Base-by-base conservation (phyloP, 2,329 filamentous ascomycete species). In the Dactylellina haptotyla region DNA sequence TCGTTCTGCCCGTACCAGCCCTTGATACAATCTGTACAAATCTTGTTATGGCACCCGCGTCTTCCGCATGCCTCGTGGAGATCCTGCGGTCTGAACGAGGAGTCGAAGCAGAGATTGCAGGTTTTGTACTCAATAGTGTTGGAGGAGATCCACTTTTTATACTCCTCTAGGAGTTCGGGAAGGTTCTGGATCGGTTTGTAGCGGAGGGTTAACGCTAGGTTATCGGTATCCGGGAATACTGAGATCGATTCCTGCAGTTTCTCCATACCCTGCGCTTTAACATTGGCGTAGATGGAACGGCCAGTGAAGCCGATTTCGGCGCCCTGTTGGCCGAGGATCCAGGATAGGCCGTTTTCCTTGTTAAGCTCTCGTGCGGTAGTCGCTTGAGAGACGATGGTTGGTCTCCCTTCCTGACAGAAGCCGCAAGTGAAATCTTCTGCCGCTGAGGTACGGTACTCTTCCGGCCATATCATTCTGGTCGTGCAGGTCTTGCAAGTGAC, bases 1-100 rank as follows among this genome's bases (percentile, higher is more conserved):
- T 45, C 54, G 75, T 85, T 86, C 66, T 83, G 77, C 0, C 83
- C 83, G 66, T 85, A 85, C 84, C 84, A 86, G 1, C 75, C 77
- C 16, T 77, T 69, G 8, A 80, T 75, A 66, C 84, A 85, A 10
- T 69, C 76, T 3, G 75, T 75, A 76, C 84, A 85, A 57, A 85
- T 80, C 3, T 77, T 76, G 77, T 85, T 82, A 12, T 78, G 54
- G 65, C 84, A 85, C 0, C 83, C 83, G 1, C 77, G 78, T 0
- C 83, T 82, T 9, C 83, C 83, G 65, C 84, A 86, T 1, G 84
- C 82, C 0, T 78, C 79, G 12, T 79, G 80, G 0, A 85, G 79
- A 20, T 79, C 77, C 2, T 65, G 75, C 66, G 82, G 81, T 32
- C 79, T 78, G 63, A 80, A 77, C 1, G 77, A 75, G 1, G 78